Evolutionary conservation across 805 yeast species (phyloP), one percentile per base, ranked within the genome.

Genomic region (Lipomyces oligophaga): DNA sequence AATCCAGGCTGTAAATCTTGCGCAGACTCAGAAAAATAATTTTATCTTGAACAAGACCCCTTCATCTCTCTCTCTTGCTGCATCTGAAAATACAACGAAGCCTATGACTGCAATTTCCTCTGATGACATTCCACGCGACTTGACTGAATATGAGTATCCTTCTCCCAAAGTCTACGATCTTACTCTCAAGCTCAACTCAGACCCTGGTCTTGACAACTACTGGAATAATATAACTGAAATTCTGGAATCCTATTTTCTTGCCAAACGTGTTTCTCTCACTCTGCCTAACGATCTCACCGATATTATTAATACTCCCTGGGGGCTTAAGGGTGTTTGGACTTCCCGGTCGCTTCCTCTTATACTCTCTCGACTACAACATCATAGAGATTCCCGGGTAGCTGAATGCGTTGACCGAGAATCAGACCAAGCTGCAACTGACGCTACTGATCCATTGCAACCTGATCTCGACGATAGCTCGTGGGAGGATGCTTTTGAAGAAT

Each of bases 261-360:
- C 66, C 19, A 51, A 59, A 41, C 46, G 65, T 4, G 56, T 56
- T 5, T 54, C 63, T n/a, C 43, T 64, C 3, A 35, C 57, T 28
- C 45, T 60, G 4, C 67, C 67, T 2, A 51, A 55, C 21, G 67
- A 64, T 45, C 52, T 63, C 18, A 58, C 67, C 11, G 67, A 64
- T 35, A 52, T 61, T 7, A 45, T 50, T 15, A 61, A 60, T 46
- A 58, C 59, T 19, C 67, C 67, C 0, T 64, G 67, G 67, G 66
- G 64, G 11, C 49, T 64, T 16, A 59, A 59, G 41, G 65, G 63
- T 3, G 49, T 58, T 7, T 63, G 65, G 66, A 58, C 58, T 1
- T 46, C 55, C 11, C 34, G 40, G 28, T 15, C 43, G 11, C 30
- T 49, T 2, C 54, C 56, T 5, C 44, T 49, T 53, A 39, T 47